Evolutionary conservation across 306 rosid species (phyloP).

Genomic region (Lathyrus sativus): DNA sequence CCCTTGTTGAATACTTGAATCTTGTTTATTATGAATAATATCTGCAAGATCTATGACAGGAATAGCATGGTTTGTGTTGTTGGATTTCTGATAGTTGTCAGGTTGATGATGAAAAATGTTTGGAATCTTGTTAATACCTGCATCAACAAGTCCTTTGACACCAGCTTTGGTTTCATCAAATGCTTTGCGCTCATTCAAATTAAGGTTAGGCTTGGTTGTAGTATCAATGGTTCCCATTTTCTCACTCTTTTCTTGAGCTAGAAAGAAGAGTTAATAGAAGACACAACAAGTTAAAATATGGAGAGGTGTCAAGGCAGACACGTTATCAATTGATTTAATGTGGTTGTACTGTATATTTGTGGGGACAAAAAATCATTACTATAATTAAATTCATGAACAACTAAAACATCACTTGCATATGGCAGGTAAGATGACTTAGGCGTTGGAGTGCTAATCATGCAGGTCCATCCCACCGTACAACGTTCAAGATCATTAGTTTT

Average conservation of each 20-base stretch:
- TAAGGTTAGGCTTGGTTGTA: not conserved
- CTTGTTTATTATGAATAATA: not conserved
- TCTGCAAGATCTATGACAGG: constrained; percentile 50
- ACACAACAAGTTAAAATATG: no score
- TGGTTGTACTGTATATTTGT: no score
- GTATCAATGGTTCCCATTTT: not conserved
- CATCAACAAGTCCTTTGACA: constrained; percentile 57
- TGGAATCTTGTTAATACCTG: constrained; percentile 53
- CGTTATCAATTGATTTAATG: no score
- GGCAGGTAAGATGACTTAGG: no score
- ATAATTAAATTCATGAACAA: no score
- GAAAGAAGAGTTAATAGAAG: not conserved
- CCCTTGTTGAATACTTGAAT: constrained; percentile 19
- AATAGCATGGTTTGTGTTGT: constrained; percentile 21
- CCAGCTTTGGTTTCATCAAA: constrained; percentile 48
- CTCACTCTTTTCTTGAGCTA: not conserved
- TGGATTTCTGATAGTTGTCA: constrained; percentile 28
- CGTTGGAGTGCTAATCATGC: no score
- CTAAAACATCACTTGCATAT: no score
- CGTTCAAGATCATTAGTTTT: no score
- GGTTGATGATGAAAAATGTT: constrained; percentile 42
- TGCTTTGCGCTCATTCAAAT: constrained; percentile 36
- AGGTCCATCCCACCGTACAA: no score
- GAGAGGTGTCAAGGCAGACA: no score
- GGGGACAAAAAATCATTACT: no score